Evolutionary conservation across 305 asterid genomes (phyloP).

Genomic region (Fraxinus floribunda): DNA sequence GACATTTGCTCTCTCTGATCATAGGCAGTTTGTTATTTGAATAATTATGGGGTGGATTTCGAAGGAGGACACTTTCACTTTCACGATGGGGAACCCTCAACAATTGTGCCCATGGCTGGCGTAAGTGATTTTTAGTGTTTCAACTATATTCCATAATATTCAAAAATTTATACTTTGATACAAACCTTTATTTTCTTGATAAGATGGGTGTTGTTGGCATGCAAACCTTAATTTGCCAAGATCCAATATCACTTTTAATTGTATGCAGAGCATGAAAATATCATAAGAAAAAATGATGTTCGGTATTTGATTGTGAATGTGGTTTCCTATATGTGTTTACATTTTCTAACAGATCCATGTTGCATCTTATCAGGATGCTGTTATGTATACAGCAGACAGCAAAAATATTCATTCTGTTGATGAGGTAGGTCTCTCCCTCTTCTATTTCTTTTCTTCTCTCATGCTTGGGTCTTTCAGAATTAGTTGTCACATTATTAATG

Average conservation of each 20-base stretch:
- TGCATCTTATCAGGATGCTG: slow-evolving; percentile 59
- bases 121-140: slow-evolving; percentile 41
- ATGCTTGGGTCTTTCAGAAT: background rate
- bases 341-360: slow-evolving; percentile 18
- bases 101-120: slow-evolving; percentile 71
- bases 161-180: background rate
- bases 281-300: background rate
- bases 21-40: slow-evolving; percentile 89
- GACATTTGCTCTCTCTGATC: slow-evolving; percentile 28
- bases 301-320: background rate
- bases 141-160: background rate
- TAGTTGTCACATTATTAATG: background rate
- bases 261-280: background rate
- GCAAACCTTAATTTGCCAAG: background rate
- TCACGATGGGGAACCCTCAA: slow-evolving; percentile 82
- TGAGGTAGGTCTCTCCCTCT: slow-evolving; percentile 48
- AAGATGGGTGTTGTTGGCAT: background rate
- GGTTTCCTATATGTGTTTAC: background rate
- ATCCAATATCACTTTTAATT: background rate
- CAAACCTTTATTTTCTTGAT: background rate
- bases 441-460: slow-evolving; percentile 17
- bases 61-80: slow-evolving; percentile 84
- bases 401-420: slow-evolving; percentile 75
- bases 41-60: slow-evolving; percentile 60
- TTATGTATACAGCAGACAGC: slow-evolving; percentile 79